Base-by-base conservation (phyloP, 75 land plant species). In the Isoetes taiwanensis region DNA sequence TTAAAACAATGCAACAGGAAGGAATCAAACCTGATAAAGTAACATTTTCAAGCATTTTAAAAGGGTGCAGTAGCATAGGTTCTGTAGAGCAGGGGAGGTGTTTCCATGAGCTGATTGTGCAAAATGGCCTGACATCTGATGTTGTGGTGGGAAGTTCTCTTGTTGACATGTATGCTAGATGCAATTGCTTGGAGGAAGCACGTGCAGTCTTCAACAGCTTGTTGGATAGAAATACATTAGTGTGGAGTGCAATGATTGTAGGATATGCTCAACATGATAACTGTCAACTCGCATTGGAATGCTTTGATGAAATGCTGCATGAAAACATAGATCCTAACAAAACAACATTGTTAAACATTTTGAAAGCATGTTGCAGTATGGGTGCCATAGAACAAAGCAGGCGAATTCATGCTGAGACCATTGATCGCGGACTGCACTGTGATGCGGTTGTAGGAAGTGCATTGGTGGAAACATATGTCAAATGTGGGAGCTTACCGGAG, bases 401-500 rank as follows among this genome's bases (percentile, higher is more conserved):
- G 12, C 10, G 30, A 23, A 52, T 52, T 16, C 55, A 52, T 26
- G 2, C 55, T 3, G 27, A 52, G 27, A 2, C 30, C 8, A 23
- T 12, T 2, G 12, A 14, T n/a, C 27, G 27, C 27, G 55, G 55
- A 12, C 27, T 52, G 2, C 31, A 16, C 2, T 28, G 12, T 52
- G 55, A 52, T 52, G 23, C 21, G 14, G 23, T 23, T 52, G 2
- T 52, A 11, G 55, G 27, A 19, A 52, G 23, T 52, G 2, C 27
- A 2, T 52, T 52, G 12, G 21, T 52, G 3, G 21, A 23, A 14
- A 8, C 30, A 2, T 71, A 65, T 52, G 74, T 54, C 3, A 76
- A 76, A 25, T 67, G 73, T 33, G 79, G 62, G 16, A 42, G 61
- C 33, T 35, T 76, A 9, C 32, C 14, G 0, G 0, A 32, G 17